Evolutionary conservation across 495 filamentous ascomycete genomes (phyloP), one percentile per base, ranked within the genome.

Genomic region (Pyronema domesticum): DNA sequence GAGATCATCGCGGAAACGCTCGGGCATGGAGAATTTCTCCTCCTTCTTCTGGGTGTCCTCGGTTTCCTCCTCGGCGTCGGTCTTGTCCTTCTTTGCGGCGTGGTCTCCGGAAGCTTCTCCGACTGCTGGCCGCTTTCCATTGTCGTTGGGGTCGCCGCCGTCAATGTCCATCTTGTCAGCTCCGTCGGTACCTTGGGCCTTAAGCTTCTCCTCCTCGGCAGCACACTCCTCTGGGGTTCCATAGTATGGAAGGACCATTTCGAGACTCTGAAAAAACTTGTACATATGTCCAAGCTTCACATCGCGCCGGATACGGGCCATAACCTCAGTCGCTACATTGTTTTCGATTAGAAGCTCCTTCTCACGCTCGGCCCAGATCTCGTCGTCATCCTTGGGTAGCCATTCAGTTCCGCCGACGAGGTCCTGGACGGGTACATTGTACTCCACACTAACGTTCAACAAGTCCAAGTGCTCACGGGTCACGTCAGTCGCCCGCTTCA

Each of bases 1-100:
- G 7, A 66, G 52, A 36, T 66, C 63, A 37, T 66, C 63, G 45
- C 63, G 58, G 55, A 66, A 66, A 37, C 53, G 64, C 49, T 66
- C 63, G 46, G 63, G 63, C 59, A 66, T 63, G 19, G 51, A 35
- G 42, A 64, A 64, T 35, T 58, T 61, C 7, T 51, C 52, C 53
- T 19, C 58, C 50, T 43, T 63, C 58, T 51, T 59, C 15, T 56
- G 46, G 10, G 13, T 37, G 17, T 30, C 40, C 39, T 45, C 40
- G 19, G n/a, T 33, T 7, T 37, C 43, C 15, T 44, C 43, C 19
- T 55, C 53, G 15, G 43, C 11, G 53, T 49, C 43, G 19, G 53
- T 23, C 3, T 42, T 15, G n/a, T 39, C 14, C 18, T 55, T 50
- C 53, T 55, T 42, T 18, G 33, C 43, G 14, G 44, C 37, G 18